Percentiles rank a stretch among this genome's conserved stretches.
Evolutionary conservation across 257 asterid species (phyloP).

Genomic region (Solanum infundibuliforme): DNA sequence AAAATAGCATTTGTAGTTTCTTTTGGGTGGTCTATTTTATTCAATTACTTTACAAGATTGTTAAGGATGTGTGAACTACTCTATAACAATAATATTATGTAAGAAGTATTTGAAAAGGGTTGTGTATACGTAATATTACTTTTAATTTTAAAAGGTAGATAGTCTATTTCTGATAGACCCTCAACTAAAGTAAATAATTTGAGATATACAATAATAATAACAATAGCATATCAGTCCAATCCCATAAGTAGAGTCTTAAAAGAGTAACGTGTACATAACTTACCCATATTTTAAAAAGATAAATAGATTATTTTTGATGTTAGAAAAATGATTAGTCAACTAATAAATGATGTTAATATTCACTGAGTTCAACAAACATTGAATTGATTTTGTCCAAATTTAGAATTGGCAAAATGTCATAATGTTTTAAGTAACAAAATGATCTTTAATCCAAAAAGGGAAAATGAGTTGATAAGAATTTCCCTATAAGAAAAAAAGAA

Average conservation of each 20-base stretch:
- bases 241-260: not conserved
- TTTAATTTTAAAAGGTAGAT: not conserved
- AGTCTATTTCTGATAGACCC: not conserved
- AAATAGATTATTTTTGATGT: fast-evolving
- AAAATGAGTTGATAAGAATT: not conserved
- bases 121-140: not conserved
- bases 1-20: too few relatives aligned
- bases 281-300: not conserved
- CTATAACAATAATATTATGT: too few relatives aligned
- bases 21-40: too few relatives aligned
- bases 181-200: not conserved
- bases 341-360: not conserved
- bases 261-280: not conserved
- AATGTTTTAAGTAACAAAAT: not conserved
- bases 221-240: not conserved
- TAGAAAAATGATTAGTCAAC: not conserved
- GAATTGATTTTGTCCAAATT: not conserved
- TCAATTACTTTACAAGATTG: too few relatives aligned
- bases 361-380: not conserved
- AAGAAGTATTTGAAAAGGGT: not conserved
- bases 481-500: not conserved
- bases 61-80: too few relatives aligned
- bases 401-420: not conserved
- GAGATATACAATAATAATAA: not conserved
- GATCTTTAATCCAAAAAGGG: not conserved